Evolutionary conservation across 1,284 basidiomycete genomes (phyloP), one percentile per base, ranked within the genome.

Genomic region (Fomitiporia mediterranea): DNA sequence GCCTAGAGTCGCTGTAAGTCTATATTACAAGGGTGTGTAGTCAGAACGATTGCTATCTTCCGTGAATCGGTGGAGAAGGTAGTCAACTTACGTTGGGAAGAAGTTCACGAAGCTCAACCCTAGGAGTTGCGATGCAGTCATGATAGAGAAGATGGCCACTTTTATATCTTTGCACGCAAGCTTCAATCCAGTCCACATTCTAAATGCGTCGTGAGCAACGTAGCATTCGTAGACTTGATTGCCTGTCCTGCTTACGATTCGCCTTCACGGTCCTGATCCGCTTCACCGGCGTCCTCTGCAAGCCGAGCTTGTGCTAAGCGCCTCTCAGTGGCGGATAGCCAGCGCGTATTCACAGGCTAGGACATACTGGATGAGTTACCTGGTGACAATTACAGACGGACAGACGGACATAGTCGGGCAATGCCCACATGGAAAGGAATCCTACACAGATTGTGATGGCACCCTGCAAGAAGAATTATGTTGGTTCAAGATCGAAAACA

Each of bases 221-320:
- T 4, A 43, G 23, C 53, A 38, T 21, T 56, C 28, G 9, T 5
- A 59, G 17, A 53, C 5, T 13, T 40, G 35, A 56, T 25, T 32
- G 30, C 13, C 35, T 35, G 5, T 7, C 19, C 9, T 13, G 72
- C 80, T 46, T 61, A 84, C 81, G 80, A 78, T 49, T 82, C 78
- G 43, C 77, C 67, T 0, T 67, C 66, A 39, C 75, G 74, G 62
- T 85, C 84, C 59, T 78, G 69, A 60, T 87, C 84, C 0, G 82
- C 81, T 68, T 86, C 85, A 1, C 86, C 86, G n/a, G 80, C 82
- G 65, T 91, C 88, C 66, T 90, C 87, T 0, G 84, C 77, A 30
- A 91, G 75, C 5, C 89, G 80, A 0, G 81, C 79, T 64, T 86
- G 84, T 1, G 87, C 89, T 15, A 91, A 74, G 6, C 77, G 76